Base-by-base conservation (phyloP, 768 basidiomycete species). In the Symmetrospora coprosmae region DNA sequence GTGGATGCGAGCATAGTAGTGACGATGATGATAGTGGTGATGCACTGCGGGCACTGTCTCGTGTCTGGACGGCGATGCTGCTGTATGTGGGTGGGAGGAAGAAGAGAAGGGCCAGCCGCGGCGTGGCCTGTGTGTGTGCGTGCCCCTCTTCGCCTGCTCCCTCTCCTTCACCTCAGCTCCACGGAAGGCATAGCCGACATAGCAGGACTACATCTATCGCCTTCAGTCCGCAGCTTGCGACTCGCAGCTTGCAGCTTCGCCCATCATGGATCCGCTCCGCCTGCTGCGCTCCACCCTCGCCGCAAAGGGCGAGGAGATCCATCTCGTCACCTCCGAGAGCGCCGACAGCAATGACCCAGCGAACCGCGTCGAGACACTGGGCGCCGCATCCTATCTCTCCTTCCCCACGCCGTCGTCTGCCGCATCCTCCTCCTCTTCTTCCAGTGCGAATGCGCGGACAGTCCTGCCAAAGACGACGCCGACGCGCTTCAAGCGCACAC, bases 401-500 rank as follows among this genome's bases (percentile, higher is more conserved):
- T 65, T 77, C 78, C 6, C 71, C 78, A 4, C n/a, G 14, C 56
- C 61, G 14, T n/a, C 27, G 14, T 30, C 33, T 21, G 9, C 67
- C 74, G n/a, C n/a, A n/a, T n/a, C n/a, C n/a, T 34, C 69, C 35
- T 38, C 45, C 31, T 25, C 50, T 48, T 37, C 61, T 23, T 28
- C 48, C 56, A 23, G 51, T 27, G 50, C 43, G 19, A 53, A 30
- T 30, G 30, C 37, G 21, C 62, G 60, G n/a, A 38, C 62, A n/a
- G 38, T 59, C 19, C 75, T 89, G n/a, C 79, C 81, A 34, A 91
- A 91, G 72, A 77, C 81, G 7, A 76, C 78, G 1, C 76, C 82
- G 21, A 94, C 91, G 1, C 80, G 91, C 34, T 86, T 86, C 72
- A 78, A 81, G 52, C 84, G 82, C 69, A 81, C 79, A 23, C 81